These are phyloP conservation scores for Leccinum ochraceum DNA, from an alignment of 768 basidiomycete genomes.

Conservation along the genomic window DNA sequence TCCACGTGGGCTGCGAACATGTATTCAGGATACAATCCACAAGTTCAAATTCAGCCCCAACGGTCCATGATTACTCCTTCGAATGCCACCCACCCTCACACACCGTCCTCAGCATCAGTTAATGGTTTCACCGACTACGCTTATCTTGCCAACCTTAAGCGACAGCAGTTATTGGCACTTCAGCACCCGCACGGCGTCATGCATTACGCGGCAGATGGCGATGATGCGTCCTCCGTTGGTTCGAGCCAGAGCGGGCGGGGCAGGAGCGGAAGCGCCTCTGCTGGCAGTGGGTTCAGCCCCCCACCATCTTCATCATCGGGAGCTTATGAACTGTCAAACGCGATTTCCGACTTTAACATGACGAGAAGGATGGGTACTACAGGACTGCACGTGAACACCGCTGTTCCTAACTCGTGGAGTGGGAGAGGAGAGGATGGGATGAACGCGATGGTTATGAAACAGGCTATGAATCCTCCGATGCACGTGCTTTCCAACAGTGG, in stretches of 20 bases:
- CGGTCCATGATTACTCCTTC: constrained; percentile 45
- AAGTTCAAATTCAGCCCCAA: constrained; percentile 33
- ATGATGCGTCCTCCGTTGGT: constrained; percentile 40
- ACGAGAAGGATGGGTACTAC: constrained; percentile 25
- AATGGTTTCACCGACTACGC: constrained; percentile 23
- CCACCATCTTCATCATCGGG: constrained; percentile 31
- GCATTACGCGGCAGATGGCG: constrained; percentile 35
- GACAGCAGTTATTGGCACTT: constrained; percentile 34
- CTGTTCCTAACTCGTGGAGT: constrained; percentile 27
- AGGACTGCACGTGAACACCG: constrained; percentile 29
- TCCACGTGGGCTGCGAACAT: constrained; percentile 33
- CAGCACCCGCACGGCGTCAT: constrained; percentile 31
- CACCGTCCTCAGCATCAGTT: constrained; percentile 12
- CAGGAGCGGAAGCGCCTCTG: constrained; percentile 40
- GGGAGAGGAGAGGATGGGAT: constrained; percentile 32
- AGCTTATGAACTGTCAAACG: constrained; percentile 38
- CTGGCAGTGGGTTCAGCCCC: constrained; percentile 34
- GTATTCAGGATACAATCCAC: constrained; percentile 29
- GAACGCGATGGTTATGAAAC: constrained; percentile 38
- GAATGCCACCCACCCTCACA: constrained; percentile 37
- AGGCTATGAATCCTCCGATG: constrained; percentile 37
- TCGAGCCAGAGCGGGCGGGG: constrained; percentile 36
- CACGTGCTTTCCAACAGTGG: constrained; percentile 39
- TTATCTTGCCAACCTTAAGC: constrained; percentile 26
- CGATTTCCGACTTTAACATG: constrained; percentile 27